phyloP scores from a whole-genome alignment of 768 basidiomycete species.

The Amanita rubescens region DNA sequence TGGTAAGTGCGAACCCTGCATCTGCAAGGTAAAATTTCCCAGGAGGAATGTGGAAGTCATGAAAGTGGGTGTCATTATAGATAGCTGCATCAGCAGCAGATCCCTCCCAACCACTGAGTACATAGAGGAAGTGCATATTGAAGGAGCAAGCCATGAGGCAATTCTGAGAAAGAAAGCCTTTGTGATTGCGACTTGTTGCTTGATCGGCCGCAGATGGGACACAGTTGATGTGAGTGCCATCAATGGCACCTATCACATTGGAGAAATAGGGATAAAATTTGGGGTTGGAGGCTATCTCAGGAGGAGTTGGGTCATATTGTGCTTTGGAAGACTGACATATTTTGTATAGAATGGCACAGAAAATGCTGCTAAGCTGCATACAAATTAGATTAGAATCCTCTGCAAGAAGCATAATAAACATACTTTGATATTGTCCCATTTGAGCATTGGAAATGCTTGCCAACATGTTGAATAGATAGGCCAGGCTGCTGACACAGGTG shows the following conservation, averaged over 20 bases:
- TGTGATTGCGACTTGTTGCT: background rate
- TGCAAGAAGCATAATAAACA: background rate
- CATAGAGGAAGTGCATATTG: slow-evolving; percentile 27
- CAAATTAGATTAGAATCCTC: background rate
- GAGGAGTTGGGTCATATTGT: slow-evolving; percentile 12
- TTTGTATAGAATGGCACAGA: background rate
- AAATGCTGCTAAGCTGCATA: background rate
- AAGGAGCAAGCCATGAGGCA: slow-evolving; percentile 28
- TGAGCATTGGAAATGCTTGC: slow-evolving; percentile 21
- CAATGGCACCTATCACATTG: slow-evolving; percentile 23
- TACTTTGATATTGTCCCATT: slow-evolving; percentile 23
- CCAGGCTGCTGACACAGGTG: slow-evolving; percentile 17
- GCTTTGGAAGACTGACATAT: background rate
- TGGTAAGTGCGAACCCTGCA: too few species aligned
- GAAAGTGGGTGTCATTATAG: too few species aligned
- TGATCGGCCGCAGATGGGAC: slow-evolving; percentile 12
- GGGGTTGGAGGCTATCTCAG: slow-evolving; percentile 19
- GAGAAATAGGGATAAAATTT: slow-evolving; percentile 27
- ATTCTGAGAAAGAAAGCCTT: slow-evolving; percentile 25
- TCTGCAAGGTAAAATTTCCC: too few species aligned
- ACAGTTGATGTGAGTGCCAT: slow-evolving; percentile 25
- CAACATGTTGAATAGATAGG: slow-evolving; percentile 14
- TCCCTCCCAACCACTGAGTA: slow-evolving; percentile 34
- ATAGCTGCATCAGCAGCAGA: slow-evolving; percentile 27
- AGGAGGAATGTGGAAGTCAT: too few species aligned